Evolutionary conservation across 2,329 filamentous ascomycete genomes (phyloP), one percentile per base, ranked within the genome.

Genomic region (Paramyrothecium roridum): DNA sequence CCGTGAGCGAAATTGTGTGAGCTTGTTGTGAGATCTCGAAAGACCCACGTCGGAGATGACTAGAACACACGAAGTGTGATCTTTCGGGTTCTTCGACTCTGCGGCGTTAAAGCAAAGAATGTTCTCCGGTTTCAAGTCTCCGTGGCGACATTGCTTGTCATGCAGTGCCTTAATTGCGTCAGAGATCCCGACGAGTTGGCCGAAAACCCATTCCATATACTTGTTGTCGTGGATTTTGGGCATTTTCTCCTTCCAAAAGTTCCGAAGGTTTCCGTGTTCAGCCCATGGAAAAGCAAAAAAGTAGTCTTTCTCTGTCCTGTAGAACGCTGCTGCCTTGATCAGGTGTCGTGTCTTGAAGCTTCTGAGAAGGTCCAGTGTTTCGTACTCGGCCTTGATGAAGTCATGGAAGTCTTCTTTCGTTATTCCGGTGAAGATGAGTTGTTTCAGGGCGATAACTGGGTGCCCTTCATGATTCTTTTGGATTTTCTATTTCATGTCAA

Each of bases 61-160:
- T 3, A 58, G 51, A 40, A 10, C 22, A 19, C 4, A n/a, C 40
- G 49, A 37, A 8, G 7, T 43, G 11, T 6, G 4, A 3, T 45
- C 22, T 49, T n/a, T 21, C 2, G 19, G 26, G 23, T 19, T 46
- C 6, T 22, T n/a, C 1, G 21, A 30, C 26, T 30, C 26, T 4
- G 26, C 26, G 26, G 26, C 26, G 3, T 20, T n/a, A 26, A 54
- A 58, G n/a, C 56, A 58, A 4, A 56, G 52, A 26, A 65, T 64
- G 37, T 66, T 66, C 4, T 64, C 61, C 1, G 63, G 63, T 46
- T 64, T 65, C 3, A 63, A n/a, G 26, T 57, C 56, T 3, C 56
- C 56, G 40, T 58, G 56, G 2, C 53, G 46, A 40, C 53, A 56
- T 13, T 12, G 8, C 10, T 2, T 17, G 1, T 43, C 11, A 21